Evolutionary conservation across 495 filamentous ascomycete genomes (phyloP).

Genomic region (Penicillium bovifimosum): DNA sequence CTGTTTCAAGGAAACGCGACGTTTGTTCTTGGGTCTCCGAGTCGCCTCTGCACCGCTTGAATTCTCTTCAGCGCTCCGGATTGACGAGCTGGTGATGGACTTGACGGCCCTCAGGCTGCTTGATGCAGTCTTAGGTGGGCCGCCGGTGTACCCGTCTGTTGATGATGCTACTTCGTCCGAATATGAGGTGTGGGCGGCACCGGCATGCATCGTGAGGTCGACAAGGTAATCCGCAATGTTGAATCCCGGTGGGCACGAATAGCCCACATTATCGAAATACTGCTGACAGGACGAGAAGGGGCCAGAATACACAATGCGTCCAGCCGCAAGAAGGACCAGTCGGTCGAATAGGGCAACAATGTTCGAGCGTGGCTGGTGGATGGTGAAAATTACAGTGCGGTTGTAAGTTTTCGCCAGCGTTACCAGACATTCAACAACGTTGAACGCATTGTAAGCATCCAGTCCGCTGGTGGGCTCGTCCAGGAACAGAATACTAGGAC

Average conservation of each 20-base stretch:
- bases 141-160: conserved; percentile 37
- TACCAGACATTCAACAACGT: conserved; percentile 93
- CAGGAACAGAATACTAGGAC: conserved; percentile 93
- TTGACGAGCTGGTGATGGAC: conserved; percentile 77
- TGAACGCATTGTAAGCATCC: conserved; percentile 94
- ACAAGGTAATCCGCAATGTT: conserved; percentile 98
- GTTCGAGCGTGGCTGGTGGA: conserved; percentile 98
- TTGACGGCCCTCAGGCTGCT: conserved; percentile 89
- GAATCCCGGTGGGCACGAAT: conserved; percentile 89
- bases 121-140: conserved; percentile 62
- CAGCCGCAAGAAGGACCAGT: conserved; percentile 81
- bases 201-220: conserved; percentile 94
- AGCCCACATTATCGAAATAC: conserved; percentile 89
- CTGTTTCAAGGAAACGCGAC: conserved; percentile 68
- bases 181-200: conserved; percentile 49
- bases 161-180: conserved; percentile 51
- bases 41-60: conserved; percentile 55
- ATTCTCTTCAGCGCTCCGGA: conserved; percentile 53
- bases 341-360: conserved; percentile 98
- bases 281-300: conserved; percentile 82
- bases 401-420: conserved; percentile 94
- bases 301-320: conserved; percentile 88
- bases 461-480: conserved; percentile 96
- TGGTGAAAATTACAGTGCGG: conserved; percentile 94
- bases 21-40: conserved; percentile 57